Percentiles rank a stretch among this genome's conserved stretches.
These are phyloP conservation scores for Saccharomyces hybrid DNA, from an alignment of 1,139 yeast species.

Conservation along the genomic window DNA sequence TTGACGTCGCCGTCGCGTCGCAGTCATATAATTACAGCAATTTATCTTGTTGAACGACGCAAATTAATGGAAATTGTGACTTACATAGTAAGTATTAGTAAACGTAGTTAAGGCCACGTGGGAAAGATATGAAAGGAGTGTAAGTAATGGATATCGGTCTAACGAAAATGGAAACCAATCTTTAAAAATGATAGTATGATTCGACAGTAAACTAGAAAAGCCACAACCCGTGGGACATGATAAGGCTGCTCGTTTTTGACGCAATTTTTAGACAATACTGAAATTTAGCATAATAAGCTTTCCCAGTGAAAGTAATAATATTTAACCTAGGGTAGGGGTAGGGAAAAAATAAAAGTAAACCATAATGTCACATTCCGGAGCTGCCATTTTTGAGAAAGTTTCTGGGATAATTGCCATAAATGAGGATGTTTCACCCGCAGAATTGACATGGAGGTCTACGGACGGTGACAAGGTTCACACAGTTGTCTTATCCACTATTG, in stretches of 20 bases:
- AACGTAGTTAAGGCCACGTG: background rate
- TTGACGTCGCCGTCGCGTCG: constrained; percentile 2
- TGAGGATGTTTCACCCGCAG: constrained; percentile 61
- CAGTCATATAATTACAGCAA: background rate
- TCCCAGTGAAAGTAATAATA: background rate
- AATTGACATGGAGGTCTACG: constrained; percentile 64
- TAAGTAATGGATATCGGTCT: background rate
- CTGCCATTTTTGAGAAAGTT: constrained; percentile 59
- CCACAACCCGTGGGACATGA: background rate
- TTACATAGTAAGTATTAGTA: background rate
- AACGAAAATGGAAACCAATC: background rate
- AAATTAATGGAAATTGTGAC: background rate
- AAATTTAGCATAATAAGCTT: background rate
- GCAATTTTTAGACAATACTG: background rate
- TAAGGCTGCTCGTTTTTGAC: background rate
- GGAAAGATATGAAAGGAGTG: background rate
- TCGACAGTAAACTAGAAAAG: background rate
- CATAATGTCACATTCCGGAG: constrained; percentile 46
- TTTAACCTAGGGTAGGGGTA: background rate
- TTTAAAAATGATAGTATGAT: background rate
- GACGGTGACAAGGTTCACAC: constrained; percentile 45
- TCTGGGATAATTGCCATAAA: constrained; percentile 59
- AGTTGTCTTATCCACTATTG: constrained; percentile 44
- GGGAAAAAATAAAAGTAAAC: background rate
- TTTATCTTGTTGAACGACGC: background rate